Evolutionary conservation across 2,329 filamentous ascomycete genomes (phyloP).

Genomic region (Aspergillus quadricinctus): DNA sequence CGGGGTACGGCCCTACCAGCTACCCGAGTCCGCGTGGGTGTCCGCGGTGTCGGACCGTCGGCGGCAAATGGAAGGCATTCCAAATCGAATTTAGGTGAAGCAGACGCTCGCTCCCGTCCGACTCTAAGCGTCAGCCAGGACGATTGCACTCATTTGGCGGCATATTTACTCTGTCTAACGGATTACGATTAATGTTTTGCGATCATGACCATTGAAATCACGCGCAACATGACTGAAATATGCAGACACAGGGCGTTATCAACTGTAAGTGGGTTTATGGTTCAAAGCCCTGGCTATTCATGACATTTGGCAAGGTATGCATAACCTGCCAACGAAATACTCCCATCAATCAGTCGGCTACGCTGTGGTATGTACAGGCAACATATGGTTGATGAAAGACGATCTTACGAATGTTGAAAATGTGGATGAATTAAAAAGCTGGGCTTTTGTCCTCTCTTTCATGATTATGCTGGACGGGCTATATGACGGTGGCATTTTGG

Average conservation of each 20-base stretch:
- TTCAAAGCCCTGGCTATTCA: neutral
- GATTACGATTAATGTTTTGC: neutral
- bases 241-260: neutral
- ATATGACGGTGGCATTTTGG: neutral
- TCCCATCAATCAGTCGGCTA: neutral
- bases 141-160: neutral
- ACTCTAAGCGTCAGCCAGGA: neutral
- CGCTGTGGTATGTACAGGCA: neutral
- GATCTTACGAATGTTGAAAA: neutral
- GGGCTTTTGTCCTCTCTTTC: neutral
- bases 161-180: neutral
- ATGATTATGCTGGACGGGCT: neutral
- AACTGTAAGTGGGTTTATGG: neutral
- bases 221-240: neutral
- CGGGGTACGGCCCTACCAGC: constrained; percentile 30
- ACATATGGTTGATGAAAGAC: neutral
- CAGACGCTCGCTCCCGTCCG: neutral
- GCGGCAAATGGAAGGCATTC: constrained; percentile 47
- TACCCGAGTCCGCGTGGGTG: constrained; percentile 40
- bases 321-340: neutral
- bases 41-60: constrained; percentile 43
- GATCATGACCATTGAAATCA: neutral
- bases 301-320: neutral
- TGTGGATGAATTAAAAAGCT: neutral
- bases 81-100: constrained; percentile 44